Conservation (phyloP, 2,329 filamentous ascomycete species). For the Colletotrichum sp. region DNA sequence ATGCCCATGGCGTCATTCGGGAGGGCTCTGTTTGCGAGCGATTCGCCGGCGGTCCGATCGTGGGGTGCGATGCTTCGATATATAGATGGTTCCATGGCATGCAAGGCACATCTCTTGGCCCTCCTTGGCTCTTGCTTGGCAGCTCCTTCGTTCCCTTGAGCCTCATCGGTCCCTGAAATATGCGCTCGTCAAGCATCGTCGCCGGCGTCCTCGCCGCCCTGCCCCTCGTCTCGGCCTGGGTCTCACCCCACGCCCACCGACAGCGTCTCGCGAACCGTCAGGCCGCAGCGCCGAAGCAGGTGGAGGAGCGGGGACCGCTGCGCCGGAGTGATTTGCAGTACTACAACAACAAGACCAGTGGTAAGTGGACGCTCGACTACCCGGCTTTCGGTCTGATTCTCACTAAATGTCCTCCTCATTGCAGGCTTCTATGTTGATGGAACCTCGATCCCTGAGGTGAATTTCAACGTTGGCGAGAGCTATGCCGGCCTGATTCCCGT, state of each 20-base stretch:
- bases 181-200: background rate
- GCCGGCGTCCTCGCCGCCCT: background rate
- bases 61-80: background rate
- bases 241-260: background rate
- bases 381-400: accelerated
- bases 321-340: background rate
- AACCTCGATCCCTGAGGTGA: slow-evolving; percentile 67
- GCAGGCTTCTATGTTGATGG: slow-evolving; percentile 70
- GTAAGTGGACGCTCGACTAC: background rate
- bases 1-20: background rate
- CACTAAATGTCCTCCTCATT: accelerated
- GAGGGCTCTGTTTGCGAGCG: background rate
- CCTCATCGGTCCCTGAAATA: background rate
- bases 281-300: background rate
- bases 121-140: background rate
- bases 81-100: background rate
- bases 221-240: background rate
- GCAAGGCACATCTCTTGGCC: background rate
- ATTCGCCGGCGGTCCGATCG: background rate
- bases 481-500: slow-evolving; percentile 68
- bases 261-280: background rate
- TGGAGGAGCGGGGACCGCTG: background rate
- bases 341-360: slow-evolving; percentile 6
- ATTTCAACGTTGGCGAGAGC: slow-evolving; percentile 71
- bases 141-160: background rate